Base-by-base conservation (phyloP, 169 alveolate genomes). In the Theileria annulata region DNA sequence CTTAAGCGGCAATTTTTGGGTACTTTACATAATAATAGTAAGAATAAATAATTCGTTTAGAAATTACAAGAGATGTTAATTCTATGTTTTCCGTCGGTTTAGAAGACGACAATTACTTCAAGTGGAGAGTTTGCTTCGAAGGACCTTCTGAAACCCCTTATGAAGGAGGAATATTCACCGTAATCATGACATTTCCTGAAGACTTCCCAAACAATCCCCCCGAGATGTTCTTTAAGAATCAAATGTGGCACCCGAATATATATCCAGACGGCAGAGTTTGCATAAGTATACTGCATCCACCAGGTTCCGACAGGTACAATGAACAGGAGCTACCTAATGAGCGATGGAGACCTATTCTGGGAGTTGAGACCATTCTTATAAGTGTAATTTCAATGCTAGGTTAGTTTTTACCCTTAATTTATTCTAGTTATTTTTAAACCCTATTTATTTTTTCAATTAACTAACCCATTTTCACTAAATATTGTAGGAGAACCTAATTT, bases 121-220 rank as follows among this genome's bases (percentile, higher is more conserved):
- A 90, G 48, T 98, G 99, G 99, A 90, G 96, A 19, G 97, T 97
- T 3, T 94, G 98, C 71, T 96, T 98, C 78, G 97, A 93, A 60
- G 99, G 99, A 12, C 99, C 99, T 2, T 92, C 95, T 25, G 99
- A 96, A 66, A 95, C 99, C 37, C 88, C 97, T 59, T 96, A 95
- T 73, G 99, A 98, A 86, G 99, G 99, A 6, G 99, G 99, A 30
- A 94, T 96, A 51, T 98, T 96, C 84, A 92, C 94, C 74, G 99
- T 99, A 15, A 69, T 93, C 5, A 91, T 97, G 62, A 95, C 94
- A 71, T 98, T 98, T 80, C 99, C 99, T 0, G 93, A 94, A 12
- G 98, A 96, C 82, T 98, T 95, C 91, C 99, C 99, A 37, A 96
- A 97, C 85, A 94, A 88, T 48, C 99, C 99, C 23, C 99, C 99